Percentiles rank a stretch among this genome's conserved stretches.
phyloP scores from a whole-genome alignment of 768 basidiomycete genomes.

The Russula sp. region DNA sequence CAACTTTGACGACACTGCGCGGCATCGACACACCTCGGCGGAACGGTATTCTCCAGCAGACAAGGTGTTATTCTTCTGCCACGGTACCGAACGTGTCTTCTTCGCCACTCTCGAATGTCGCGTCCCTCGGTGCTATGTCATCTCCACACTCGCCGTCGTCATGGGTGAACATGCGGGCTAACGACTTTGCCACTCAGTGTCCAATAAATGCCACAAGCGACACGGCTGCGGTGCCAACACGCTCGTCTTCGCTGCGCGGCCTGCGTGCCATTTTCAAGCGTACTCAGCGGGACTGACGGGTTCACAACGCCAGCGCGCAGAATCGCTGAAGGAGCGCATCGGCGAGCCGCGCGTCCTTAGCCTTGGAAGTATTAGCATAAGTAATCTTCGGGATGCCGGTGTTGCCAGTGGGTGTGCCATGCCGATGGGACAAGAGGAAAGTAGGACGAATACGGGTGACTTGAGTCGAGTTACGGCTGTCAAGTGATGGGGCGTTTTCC shows the following conservation, averaged over 20 bases:
- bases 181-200: neutral
- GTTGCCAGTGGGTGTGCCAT: too few relatives aligned
- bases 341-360: too few relatives aligned
- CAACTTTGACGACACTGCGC: neutral
- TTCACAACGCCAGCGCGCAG: constrained; percentile 15
- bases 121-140: neutral
- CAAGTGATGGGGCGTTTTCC: neutral
- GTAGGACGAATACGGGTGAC: too few relatives aligned
- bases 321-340: constrained; percentile 26
- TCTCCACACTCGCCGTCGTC: constrained; percentile 4
- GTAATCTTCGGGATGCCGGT: too few relatives aligned
- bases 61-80: neutral
- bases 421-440: too few relatives aligned
- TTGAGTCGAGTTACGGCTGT: neutral
- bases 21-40: neutral
- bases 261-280: constrained; percentile 26
- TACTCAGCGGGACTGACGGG: constrained; percentile 17
- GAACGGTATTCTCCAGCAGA: neutral
- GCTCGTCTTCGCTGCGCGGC: constrained; percentile 18
- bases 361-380: too few relatives aligned
- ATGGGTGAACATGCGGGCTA: neutral
- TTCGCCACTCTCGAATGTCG: constrained; percentile 5
- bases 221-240: neutral
- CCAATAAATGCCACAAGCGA: neutral
- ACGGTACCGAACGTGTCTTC: neutral